These are phyloP conservation scores for Ustilago nuda DNA, from an alignment of 1,284 basidiomycete genomes.

Conservation along the genomic window DNA sequence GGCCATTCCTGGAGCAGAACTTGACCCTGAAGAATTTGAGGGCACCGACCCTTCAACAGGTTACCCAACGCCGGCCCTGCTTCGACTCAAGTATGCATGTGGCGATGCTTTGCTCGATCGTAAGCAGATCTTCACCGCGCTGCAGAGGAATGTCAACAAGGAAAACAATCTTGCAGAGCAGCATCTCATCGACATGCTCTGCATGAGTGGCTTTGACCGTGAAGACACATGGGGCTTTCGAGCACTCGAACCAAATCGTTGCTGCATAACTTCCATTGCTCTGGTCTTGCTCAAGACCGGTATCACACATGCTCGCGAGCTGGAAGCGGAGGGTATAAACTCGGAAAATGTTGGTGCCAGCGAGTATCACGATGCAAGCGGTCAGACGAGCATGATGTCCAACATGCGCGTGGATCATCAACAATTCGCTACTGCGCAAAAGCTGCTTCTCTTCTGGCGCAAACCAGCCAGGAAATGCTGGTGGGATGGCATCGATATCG, in stretches of 20 bases:
- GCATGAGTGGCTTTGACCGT: slow-evolving; percentile 98
- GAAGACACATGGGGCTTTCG: slow-evolving; percentile 98
- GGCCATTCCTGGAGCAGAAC: slow-evolving; percentile 7
- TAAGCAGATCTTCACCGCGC: slow-evolving; percentile 92
- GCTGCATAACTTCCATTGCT: slow-evolving; percentile 97
- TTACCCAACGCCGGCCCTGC: slow-evolving; percentile 81
- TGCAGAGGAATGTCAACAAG: slow-evolving; percentile 98
- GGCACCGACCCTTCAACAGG: slow-evolving; percentile 73
- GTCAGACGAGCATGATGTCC: slow-evolving; percentile 63
- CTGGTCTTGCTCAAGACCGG: slow-evolving; percentile 97
- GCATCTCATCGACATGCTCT: slow-evolving; percentile 99
- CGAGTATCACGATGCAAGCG: slow-evolving; percentile 49
- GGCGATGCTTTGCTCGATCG: slow-evolving; percentile 89
- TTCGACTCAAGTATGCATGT: slow-evolving; percentile 69
- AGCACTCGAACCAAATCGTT: slow-evolving; percentile 91
- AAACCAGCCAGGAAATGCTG: slow-evolving; percentile 99
- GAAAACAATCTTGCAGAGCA: slow-evolving; percentile 99
- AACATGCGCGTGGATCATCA: slow-evolving; percentile 79
- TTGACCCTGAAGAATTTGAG: slow-evolving; percentile 37
- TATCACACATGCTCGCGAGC: slow-evolving; percentile 79
- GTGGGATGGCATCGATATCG: slow-evolving; percentile 98
- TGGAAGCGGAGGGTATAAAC: slow-evolving; percentile 56
- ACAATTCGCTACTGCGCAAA: slow-evolving; percentile 97
- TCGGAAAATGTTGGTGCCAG: slow-evolving; percentile 15
- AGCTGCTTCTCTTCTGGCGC: slow-evolving; percentile 96